These are phyloP conservation scores for Moesziomyces sp. DNA, from an alignment of 1,284 basidiomycete species.

Conservation along the genomic window DNA sequence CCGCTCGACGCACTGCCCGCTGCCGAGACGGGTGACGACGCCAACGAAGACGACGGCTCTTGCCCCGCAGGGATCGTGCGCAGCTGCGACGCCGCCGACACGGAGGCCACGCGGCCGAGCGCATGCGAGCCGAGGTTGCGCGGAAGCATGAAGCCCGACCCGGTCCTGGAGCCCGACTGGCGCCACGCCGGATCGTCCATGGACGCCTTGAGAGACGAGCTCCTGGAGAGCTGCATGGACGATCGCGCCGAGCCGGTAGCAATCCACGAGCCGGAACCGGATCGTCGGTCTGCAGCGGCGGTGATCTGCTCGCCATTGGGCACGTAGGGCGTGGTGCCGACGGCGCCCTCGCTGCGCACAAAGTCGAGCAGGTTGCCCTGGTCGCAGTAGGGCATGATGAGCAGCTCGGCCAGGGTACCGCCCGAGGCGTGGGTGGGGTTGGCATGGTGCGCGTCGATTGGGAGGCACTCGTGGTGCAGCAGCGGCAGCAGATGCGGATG, in stretches of 20 bases:
- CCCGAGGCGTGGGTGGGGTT: neutral
- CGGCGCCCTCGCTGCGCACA: slow-evolving; percentile 52
- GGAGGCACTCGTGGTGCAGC: slow-evolving; percentile 49
- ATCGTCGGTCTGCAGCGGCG: slow-evolving; percentile 22
- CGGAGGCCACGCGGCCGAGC: slow-evolving; percentile 33
- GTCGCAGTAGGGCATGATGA: slow-evolving; percentile 61
- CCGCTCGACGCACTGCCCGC: slow-evolving; percentile 39
- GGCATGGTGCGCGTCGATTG: slow-evolving; percentile 5
- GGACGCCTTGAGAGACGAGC: slow-evolving; percentile 35
- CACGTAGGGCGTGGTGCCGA: slow-evolving; percentile 5
- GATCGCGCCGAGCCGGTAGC: slow-evolving; percentile 25
- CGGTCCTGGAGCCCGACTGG: slow-evolving; percentile 28
- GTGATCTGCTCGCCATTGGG: slow-evolving; percentile 13
- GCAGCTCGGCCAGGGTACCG: slow-evolving; percentile 27
- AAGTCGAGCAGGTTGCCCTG: slow-evolving; percentile 56
- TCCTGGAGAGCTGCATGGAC: slow-evolving; percentile 27
- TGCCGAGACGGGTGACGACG: slow-evolving; percentile 38
- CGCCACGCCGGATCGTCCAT: slow-evolving; percentile 21
- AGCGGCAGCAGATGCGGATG: slow-evolving; percentile 58
- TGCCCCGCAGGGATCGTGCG: slow-evolving; percentile 46
- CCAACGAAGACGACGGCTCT: slow-evolving; percentile 16
- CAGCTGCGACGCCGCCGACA: slow-evolving; percentile 33
- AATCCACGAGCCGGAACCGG: slow-evolving; percentile 35
- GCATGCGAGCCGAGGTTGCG: slow-evolving; percentile 15
- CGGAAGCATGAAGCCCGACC: slow-evolving; percentile 33